Evolutionary conservation across 1,284 basidiomycete genomes (phyloP).

Genomic region (Omphalotus olearius): DNA sequence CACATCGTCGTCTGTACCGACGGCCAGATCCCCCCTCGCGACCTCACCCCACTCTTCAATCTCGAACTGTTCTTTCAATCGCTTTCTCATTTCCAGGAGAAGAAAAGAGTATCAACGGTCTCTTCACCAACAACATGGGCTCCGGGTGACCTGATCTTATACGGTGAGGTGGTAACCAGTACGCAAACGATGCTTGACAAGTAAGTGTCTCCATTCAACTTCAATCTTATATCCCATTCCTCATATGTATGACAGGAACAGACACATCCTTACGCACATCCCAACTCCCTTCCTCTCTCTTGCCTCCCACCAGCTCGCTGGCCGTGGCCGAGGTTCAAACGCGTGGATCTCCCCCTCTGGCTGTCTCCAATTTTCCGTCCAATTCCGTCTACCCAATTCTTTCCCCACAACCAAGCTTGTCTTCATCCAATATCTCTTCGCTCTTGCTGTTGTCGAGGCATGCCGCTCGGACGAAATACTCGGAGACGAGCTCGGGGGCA

Average conservation of each 20-base stretch:
- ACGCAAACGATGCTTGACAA: conserved; percentile 95
- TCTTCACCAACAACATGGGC: conserved; percentile 37
- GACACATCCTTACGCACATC: conserved; percentile 62
- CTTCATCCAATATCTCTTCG: conserved; percentile 95
- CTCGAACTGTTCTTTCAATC: conserved; percentile 44
- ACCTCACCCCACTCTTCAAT: conserved; percentile 56
- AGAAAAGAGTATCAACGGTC: conserved; percentile 17
- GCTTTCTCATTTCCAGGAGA: conserved; percentile 26
- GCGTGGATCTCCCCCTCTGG: conserved; percentile 92
- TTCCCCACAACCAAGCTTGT: conserved; percentile 74
- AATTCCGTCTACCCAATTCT: conserved; percentile 56
- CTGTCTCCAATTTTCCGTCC: conserved; percentile 84
- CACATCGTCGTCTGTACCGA: conserved; percentile 46
- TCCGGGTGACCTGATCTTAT: conserved; percentile 77
- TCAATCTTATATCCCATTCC: neutral
- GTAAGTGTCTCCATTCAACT: conserved; percentile 41
- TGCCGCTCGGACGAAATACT: conserved; percentile 54
- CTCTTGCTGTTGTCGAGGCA: conserved; percentile 86
- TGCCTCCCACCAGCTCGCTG: conserved; percentile 85
- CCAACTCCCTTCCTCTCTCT: conserved; percentile 79
- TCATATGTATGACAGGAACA: conserved; percentile 56
- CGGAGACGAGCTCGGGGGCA: conserved; percentile 44
- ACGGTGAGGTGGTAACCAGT: conserved; percentile 88
- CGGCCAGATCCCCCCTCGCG: conserved; percentile 35
- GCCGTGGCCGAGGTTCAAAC: conserved; percentile 87